Evolutionary conservation across 1,284 basidiomycete species (phyloP).

Genomic region (Coniferiporia sulphurascens): DNA sequence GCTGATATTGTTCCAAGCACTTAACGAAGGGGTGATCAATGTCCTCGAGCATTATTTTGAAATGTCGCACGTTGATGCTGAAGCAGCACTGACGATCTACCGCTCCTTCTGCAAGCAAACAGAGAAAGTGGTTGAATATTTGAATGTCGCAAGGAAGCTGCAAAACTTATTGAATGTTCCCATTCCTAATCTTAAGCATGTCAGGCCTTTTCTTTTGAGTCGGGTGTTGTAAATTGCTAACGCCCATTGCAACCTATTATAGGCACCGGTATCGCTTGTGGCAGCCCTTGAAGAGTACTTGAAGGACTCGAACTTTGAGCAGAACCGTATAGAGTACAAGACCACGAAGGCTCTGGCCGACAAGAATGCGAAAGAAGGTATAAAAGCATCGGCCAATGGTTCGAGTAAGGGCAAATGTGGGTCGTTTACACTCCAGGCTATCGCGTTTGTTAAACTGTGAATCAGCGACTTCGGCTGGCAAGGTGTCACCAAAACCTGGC

Average conservation of each 20-base stretch:
- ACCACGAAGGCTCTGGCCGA: slow-evolving; percentile 78
- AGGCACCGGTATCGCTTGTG: slow-evolving; percentile 93
- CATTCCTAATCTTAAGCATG: slow-evolving; percentile 92
- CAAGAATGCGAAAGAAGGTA: slow-evolving; percentile 35
- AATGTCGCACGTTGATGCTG: slow-evolving; percentile 92
- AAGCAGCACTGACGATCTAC: slow-evolving; percentile 84
- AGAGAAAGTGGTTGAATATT: slow-evolving; percentile 89
- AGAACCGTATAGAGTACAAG: slow-evolving; percentile 90
- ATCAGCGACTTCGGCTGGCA: slow-evolving; percentile 21
- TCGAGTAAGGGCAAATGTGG: slow-evolving; percentile 23
- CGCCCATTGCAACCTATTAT: background rate
- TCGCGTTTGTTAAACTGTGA: background rate
- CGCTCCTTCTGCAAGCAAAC: slow-evolving; percentile 94
- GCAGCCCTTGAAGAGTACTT: slow-evolving; percentile 94
- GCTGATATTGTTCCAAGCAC: slow-evolving; percentile 91
- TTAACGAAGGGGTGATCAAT: slow-evolving; percentile 98
- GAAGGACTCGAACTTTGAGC: slow-evolving; percentile 93
- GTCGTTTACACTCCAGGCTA: slow-evolving; percentile 2
- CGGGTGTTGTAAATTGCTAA: background rate
- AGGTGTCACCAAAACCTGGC: slow-evolving; percentile 24
- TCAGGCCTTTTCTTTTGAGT: slow-evolving; percentile 32
- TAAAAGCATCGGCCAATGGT: slow-evolving; percentile 21
- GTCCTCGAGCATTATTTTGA: slow-evolving; percentile 98
- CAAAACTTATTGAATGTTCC: slow-evolving; percentile 91
- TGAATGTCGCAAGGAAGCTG: slow-evolving; percentile 89